These are phyloP conservation scores for Panaeolus cyanescens DNA, from an alignment of 768 basidiomycete species.

Conservation along the genomic window DNA sequence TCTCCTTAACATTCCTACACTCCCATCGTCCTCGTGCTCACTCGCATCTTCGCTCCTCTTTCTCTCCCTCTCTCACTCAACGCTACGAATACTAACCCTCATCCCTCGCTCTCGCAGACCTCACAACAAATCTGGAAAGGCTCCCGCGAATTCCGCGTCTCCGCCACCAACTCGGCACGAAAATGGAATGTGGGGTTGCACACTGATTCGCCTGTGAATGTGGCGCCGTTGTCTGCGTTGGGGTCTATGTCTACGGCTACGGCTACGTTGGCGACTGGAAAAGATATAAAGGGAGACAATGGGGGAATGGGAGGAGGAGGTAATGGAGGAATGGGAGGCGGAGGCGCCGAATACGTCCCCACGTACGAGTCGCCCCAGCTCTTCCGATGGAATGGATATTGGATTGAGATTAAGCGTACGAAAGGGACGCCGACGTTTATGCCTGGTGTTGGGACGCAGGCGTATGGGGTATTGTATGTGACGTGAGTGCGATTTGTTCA, in stretches of 20 bases:
- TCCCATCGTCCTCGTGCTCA: too few species aligned
- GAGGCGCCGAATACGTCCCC: constrained; percentile 44
- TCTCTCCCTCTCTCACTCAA: too few species aligned
- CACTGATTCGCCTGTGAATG: too few species aligned
- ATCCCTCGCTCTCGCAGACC: constrained; percentile 27
- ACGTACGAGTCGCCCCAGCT: constrained; percentile 40
- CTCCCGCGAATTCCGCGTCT: constrained; percentile 43
- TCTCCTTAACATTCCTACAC: not conserved
- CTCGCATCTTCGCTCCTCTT: too few species aligned
- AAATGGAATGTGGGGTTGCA: too few species aligned
- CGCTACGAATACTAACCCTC: too few species aligned
- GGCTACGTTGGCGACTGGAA: too few species aligned
- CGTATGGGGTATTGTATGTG: constrained; percentile 23
- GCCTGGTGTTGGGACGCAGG: constrained; percentile 10
- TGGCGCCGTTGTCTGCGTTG: too few species aligned
- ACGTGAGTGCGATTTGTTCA: constrained; percentile 30
- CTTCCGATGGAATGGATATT: constrained; percentile 46
- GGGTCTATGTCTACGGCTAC: too few species aligned
- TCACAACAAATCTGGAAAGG: constrained; percentile 44
- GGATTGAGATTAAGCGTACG: constrained; percentile 36
- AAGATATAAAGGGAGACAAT: too few species aligned
- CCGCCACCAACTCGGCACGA: constrained; percentile 37
- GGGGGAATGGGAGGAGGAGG: too few species aligned
- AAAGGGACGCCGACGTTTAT: constrained; percentile 9
- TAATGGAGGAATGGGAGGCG: too few species aligned